Conservation (phyloP, 371 early-diverging fungal genomes). For the Blastocladiella emersonii region DNA sequence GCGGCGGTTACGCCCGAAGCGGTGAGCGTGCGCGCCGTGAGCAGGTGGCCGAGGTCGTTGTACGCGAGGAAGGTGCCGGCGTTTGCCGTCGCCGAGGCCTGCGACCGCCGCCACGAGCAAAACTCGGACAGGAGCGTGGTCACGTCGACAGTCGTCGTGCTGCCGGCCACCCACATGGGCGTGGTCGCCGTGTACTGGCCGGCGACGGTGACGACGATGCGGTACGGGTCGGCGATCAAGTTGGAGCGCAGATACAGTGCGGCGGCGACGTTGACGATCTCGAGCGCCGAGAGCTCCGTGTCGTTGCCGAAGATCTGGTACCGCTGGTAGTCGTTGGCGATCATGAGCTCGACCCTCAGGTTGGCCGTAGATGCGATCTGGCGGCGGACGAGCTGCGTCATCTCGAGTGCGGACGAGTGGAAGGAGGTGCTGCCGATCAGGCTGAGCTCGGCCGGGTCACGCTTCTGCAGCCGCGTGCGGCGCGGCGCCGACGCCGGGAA, state of each 20-base stretch:
- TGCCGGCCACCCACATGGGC: background rate
- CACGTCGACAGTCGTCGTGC: background rate
- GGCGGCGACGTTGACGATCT: conserved; percentile 1
- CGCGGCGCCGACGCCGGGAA: too few relatives aligned
- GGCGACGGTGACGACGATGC: background rate
- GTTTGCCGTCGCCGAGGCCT: background rate
- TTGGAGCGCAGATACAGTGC: background rate
- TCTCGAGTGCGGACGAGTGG: too few relatives aligned
- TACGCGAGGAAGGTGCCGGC: background rate
- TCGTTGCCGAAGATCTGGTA: too few relatives aligned
- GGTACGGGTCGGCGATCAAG: background rate
- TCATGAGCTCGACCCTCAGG: too few relatives aligned
- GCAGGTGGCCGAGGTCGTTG: conserved; percentile 2
- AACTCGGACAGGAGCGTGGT: background rate
- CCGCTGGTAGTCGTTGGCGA: too few relatives aligned
- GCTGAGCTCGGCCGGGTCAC: too few relatives aligned
- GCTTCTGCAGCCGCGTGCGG: too few relatives aligned
- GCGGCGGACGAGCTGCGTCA: too few relatives aligned
- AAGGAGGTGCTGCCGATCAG: too few relatives aligned
- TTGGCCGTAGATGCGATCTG: too few relatives aligned
- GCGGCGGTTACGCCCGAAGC: background rate
- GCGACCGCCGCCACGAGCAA: background rate
- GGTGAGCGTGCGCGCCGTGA: conserved; percentile 2
- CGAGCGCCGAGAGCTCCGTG: background rate
- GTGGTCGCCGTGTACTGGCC: conserved; percentile 5